phyloP scores from a whole-genome alignment of 306 rosid genomes.

The Potentilla sterilis region DNA sequence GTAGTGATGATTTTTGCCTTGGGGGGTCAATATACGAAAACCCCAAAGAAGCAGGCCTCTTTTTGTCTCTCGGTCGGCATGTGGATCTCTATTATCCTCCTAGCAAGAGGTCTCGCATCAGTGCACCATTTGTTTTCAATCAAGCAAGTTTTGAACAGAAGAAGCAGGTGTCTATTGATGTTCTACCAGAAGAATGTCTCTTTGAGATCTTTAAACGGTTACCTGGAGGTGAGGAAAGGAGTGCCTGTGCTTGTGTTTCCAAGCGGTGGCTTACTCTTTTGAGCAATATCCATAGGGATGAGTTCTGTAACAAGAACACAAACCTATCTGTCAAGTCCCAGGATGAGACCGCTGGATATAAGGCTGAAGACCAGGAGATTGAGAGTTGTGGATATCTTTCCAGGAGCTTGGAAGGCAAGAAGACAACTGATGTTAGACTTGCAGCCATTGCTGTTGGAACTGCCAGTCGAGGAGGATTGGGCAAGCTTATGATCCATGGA shows the following conservation, averaged over 20 bases:
- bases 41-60: slow-evolving; percentile 71
- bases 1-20: slow-evolving; percentile 67
- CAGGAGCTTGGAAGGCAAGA: slow-evolving; percentile 82
- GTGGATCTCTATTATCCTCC: slow-evolving; percentile 62
- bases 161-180: slow-evolving; percentile 60
- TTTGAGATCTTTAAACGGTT: slow-evolving; percentile 90
- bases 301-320: slow-evolving; percentile 37
- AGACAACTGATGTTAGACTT: slow-evolving; percentile 87
- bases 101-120: slow-evolving; percentile 68
- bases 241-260: slow-evolving; percentile 72
- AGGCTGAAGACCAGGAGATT: slow-evolving; percentile 45
- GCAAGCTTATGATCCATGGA: slow-evolving; percentile 71
- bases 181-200: slow-evolving; percentile 89
- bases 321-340: slow-evolving; percentile 16
- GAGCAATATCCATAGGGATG: slow-evolving; percentile 58
- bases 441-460: slow-evolving; percentile 90
- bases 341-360: slow-evolving; percentile 25
- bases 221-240: slow-evolving; percentile 74
- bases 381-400: slow-evolving; percentile 73
- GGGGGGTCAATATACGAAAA: slow-evolving; percentile 73
- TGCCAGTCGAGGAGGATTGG: slow-evolving; percentile 85
- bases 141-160: slow-evolving; percentile 54
- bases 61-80: slow-evolving; percentile 68
- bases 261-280: slow-evolving; percentile 89
- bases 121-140: slow-evolving; percentile 49